Evolutionary conservation across 768 basidiomycete genomes (phyloP), one percentile per base, ranked within the genome.

Genomic region (Pisolithus orientalis): DNA sequence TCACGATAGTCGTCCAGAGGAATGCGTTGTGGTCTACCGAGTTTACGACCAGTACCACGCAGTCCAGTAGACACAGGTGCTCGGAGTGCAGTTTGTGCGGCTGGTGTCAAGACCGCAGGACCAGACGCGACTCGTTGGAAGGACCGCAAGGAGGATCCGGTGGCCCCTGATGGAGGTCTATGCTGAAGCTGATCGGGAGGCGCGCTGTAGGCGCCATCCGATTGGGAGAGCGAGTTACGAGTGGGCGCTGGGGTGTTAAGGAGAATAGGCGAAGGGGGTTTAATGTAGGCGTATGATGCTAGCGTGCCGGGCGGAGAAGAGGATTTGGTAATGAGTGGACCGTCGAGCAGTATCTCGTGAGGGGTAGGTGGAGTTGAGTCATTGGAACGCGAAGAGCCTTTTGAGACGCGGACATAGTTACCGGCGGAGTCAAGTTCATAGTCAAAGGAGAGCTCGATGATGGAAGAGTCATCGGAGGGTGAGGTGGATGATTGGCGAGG

Each of bases 121-220:
- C 80, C 83, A 9, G 87, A 90, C 2, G 78, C 74, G 38, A 81
- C 77, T 55, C 88, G 84, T 55, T 82, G 78, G 60, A 90, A 83
- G 6, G 80, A 79, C 47, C 87, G 77, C 9, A 70, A 61, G 6
- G 66, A 51, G 10, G 14, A 55, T 49, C 55, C 47, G 27, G 60
- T 60, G 14, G 61, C 43, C 32, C 45, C 37, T 42, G 57, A 60
- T 59, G 61, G 72, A 55, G 52, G 60, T 57, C 50, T 70, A 53
- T 61, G 64, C 55, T 40, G 71, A 50, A 44, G 62, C 57, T 53
- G 68, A 60, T 56, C 66, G 25, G 24, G 68, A 56, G 60, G 66
- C 47, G 64, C 57, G 53, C 62, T 53, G 27, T 79, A 77, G 29
- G 80, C 76, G 60, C 80, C 84, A 62, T 88, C 85, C 39, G 85